phyloP scores from a whole-genome alignment of 164 flowering plant genomes.

The Chloranthus sessilifolius region DNA sequence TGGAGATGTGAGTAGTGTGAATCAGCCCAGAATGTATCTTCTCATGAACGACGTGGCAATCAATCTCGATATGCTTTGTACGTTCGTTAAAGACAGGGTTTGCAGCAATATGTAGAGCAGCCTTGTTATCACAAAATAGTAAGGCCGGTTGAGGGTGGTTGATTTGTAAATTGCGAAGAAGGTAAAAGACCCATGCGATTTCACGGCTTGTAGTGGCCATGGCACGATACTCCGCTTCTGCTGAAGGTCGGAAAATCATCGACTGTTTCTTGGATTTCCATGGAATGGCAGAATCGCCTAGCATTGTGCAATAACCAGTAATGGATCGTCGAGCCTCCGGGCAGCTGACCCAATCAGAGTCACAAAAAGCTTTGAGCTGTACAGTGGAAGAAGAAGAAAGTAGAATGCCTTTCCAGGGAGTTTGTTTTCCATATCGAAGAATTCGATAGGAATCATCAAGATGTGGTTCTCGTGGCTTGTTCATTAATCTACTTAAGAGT shows the following conservation, averaged over 20 bases:
- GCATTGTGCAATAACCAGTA: not conserved
- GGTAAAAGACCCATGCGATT: not conserved
- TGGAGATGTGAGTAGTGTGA: too few relatives aligned
- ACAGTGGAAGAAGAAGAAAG: not conserved
- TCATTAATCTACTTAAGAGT: not conserved
- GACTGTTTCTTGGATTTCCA: not conserved
- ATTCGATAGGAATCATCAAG: not conserved
- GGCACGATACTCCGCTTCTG: conserved; percentile 1
- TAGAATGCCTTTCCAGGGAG: not conserved
- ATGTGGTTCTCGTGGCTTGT: not conserved
- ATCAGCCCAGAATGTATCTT: too few relatives aligned
- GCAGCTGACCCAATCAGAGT: not conserved
- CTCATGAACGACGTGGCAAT: not conserved
- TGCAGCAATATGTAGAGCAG: not conserved
- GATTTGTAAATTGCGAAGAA: not conserved
- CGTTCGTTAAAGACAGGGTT: not conserved
- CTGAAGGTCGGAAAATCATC: not conserved
- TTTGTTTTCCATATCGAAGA: not conserved
- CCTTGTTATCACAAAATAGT: not conserved
- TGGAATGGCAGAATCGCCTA: not conserved
- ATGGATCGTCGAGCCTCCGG: not conserved
- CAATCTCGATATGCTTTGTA: not conserved
- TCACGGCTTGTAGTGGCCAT: conserved; percentile 1
- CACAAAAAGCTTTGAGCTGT: not conserved
- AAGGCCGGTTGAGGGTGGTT: not conserved